Percentiles rank a stretch among this genome's conserved stretches.
These are phyloP conservation scores for Stagonosporopsis rhizophila DNA, from an alignment of 2,329 filamentous ascomycete genomes.

Conservation along the genomic window DNA sequence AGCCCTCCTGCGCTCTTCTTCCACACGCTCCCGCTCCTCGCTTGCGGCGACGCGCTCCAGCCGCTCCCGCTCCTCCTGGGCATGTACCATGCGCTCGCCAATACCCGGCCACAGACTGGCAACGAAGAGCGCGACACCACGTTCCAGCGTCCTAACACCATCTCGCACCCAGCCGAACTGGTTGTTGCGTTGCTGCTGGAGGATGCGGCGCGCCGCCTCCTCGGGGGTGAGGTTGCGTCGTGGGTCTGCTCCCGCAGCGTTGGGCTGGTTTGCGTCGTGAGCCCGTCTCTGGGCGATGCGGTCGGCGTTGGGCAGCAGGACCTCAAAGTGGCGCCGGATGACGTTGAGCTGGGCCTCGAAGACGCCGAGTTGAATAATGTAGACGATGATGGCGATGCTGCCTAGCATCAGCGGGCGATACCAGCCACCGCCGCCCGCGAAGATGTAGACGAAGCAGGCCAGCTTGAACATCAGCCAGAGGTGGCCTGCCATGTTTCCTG, in stretches of 20 bases:
- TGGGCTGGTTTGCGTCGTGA: slow-evolving; percentile 13
- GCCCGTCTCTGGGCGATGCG: slow-evolving; percentile 20
- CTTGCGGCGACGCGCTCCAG: slow-evolving; percentile 41
- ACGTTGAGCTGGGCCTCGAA: slow-evolving; percentile 50
- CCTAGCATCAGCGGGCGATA: slow-evolving; percentile 51
- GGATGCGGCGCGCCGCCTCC: slow-evolving; percentile 51
- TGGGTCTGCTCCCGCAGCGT: background rate
- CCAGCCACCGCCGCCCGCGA: slow-evolving; percentile 55
- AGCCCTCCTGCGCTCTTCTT: slow-evolving; percentile 27
- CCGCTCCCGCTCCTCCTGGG: slow-evolving; percentile 57
- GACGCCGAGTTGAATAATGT: slow-evolving; percentile 51
- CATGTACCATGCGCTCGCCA: slow-evolving; percentile 66
- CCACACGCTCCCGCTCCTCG: slow-evolving; percentile 25
- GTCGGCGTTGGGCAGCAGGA: slow-evolving; percentile 44
- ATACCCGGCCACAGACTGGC: slow-evolving; percentile 68
- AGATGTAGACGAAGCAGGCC: slow-evolving; percentile 65
- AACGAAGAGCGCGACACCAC: slow-evolving; percentile 67
- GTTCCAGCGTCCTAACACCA: slow-evolving; percentile 57
- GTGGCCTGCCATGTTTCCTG: slow-evolving; percentile 45
- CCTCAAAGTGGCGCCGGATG: slow-evolving; percentile 55
- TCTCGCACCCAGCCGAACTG: slow-evolving; percentile 42
- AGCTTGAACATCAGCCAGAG: slow-evolving; percentile 66
- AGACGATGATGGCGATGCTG: slow-evolving; percentile 51
- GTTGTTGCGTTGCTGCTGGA: slow-evolving; percentile 46
- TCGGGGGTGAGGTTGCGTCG: slow-evolving; percentile 47